phyloP scores from a whole-genome alignment of 2,329 filamentous ascomycete species.

The Paracamarosporium sp. region DNA sequence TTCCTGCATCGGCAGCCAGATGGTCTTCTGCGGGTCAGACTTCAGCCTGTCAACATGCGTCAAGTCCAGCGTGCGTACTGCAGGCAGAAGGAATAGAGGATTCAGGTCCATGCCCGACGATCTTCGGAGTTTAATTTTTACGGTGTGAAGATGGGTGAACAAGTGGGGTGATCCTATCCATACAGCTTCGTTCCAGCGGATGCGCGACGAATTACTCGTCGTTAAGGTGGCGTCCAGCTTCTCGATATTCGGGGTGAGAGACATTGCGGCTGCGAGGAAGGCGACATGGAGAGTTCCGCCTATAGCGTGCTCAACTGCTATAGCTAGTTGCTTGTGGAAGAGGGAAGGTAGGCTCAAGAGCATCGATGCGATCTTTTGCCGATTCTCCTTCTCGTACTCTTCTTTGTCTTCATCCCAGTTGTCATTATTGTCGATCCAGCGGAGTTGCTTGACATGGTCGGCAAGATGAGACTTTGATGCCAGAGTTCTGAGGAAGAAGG shows the following conservation, averaged over 20 bases:
- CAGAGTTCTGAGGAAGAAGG: not conserved
- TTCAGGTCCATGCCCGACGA: not conserved
- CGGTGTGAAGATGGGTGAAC: not conserved
- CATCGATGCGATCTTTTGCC: not conserved
- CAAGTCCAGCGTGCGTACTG: not conserved
- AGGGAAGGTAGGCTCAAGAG: not conserved
- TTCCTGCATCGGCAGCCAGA: not conserved
- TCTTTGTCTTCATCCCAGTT: not conserved
- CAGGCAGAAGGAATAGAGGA: not conserved
- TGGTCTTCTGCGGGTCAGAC: not conserved
- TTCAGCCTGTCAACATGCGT: not conserved
- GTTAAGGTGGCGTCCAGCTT: not conserved
- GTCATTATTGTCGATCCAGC: not conserved
- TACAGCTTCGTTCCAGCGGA: constrained; percentile 1
- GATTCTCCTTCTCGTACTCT: not conserved
- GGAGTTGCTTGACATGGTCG: not conserved
- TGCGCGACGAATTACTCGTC: not conserved
- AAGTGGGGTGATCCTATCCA: not conserved
- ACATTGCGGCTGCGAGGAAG: not conserved
- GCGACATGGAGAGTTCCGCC: not conserved
- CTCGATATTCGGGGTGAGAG: not conserved
- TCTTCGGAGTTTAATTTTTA: not conserved
- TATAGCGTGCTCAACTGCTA: not conserved
- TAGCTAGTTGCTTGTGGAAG: not conserved
- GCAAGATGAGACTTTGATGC: not conserved